These are phyloP conservation scores for Colletotrichum tabaci DNA, from an alignment of 2,329 filamentous ascomycete species.

Conservation along the genomic window DNA sequence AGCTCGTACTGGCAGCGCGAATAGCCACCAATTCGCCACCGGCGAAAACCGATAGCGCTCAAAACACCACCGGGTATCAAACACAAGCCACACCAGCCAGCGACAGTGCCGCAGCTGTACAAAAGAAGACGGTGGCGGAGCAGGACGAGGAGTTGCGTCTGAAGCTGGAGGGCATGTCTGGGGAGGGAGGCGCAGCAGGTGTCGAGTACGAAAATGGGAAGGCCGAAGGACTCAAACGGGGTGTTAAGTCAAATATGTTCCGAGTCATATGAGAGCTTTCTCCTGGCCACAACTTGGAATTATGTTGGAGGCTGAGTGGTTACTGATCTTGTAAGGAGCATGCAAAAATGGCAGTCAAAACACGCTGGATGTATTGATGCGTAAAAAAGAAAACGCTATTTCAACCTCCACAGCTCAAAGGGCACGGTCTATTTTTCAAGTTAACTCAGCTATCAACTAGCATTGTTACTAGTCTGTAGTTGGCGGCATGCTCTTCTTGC, in stretches of 20 bases:
- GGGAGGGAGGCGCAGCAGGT: conserved; percentile 79
- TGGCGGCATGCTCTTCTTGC: too few relatives aligned
- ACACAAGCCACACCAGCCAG: background rate
- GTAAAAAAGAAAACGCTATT: too few relatives aligned
- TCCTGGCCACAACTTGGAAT: too few relatives aligned
- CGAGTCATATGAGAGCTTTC: conserved; percentile 68
- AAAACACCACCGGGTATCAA: background rate
- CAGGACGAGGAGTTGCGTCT: conserved; percentile 76
- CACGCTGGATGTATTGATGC: too few relatives aligned
- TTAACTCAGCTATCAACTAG: too few relatives aligned
- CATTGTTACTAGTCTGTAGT: rapidly evolving
- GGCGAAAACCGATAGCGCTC: background rate
- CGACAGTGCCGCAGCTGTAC: too few relatives aligned
- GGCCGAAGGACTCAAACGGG: conserved; percentile 79
- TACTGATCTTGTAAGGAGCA: background rate
- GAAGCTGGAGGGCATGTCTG: conserved; percentile 77
- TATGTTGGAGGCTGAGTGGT: too few relatives aligned
- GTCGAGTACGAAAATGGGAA: conserved; percentile 83
- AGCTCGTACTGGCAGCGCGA: conserved; percentile 1
- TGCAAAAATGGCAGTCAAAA: background rate
- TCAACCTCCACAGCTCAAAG: too few relatives aligned
- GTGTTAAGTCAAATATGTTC: conserved; percentile 85
- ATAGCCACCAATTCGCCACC: conserved; percentile 4
- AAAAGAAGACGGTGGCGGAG: conserved; percentile 71
- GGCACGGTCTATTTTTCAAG: too few relatives aligned